These are phyloP conservation scores for Polytrichum formosum DNA, from an alignment of 225 moss, liverwort and hornwort species.

Conservation along the genomic window DNA sequence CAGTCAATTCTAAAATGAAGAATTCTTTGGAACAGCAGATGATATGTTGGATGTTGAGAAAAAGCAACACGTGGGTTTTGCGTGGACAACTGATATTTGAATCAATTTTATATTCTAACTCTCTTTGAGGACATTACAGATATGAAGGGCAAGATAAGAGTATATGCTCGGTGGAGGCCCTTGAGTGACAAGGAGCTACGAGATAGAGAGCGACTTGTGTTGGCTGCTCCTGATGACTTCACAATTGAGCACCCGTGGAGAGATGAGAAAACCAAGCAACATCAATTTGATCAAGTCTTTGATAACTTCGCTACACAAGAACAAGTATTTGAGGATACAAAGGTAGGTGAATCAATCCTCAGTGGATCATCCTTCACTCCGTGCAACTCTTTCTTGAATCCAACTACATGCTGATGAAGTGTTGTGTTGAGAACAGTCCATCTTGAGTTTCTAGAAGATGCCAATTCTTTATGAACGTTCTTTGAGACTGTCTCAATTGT, in stretches of 20 bases:
- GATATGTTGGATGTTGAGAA: too few species aligned
- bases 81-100: too few species aligned
- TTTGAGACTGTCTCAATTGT: too few species aligned
- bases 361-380: too few species aligned
- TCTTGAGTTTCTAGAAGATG: too few species aligned
- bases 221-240: slow-evolving; percentile 77
- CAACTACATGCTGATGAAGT: too few species aligned
- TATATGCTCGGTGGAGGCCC: slow-evolving; percentile 93
- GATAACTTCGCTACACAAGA: slow-evolving; percentile 77
- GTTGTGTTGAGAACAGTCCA: too few species aligned
- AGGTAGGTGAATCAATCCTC: slow-evolving; percentile 32
- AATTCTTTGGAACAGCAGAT: too few species aligned
- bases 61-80: too few species aligned
- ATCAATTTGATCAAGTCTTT: slow-evolving; percentile 92
- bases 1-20: too few species aligned
- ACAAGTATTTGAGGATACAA: slow-evolving; percentile 81
- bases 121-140: slow-evolving; percentile 38
- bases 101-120: neutral
- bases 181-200: slow-evolving; percentile 75
- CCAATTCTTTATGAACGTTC: too few species aligned
- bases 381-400: too few species aligned
- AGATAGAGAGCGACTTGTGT: slow-evolving; percentile 57
- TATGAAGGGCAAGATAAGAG: slow-evolving; percentile 97
- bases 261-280: slow-evolving; percentile 80
- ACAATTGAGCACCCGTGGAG: slow-evolving; percentile 95